Conservation (phyloP, 208 protist species). For the Acanthamoeba triangularis region DNA sequence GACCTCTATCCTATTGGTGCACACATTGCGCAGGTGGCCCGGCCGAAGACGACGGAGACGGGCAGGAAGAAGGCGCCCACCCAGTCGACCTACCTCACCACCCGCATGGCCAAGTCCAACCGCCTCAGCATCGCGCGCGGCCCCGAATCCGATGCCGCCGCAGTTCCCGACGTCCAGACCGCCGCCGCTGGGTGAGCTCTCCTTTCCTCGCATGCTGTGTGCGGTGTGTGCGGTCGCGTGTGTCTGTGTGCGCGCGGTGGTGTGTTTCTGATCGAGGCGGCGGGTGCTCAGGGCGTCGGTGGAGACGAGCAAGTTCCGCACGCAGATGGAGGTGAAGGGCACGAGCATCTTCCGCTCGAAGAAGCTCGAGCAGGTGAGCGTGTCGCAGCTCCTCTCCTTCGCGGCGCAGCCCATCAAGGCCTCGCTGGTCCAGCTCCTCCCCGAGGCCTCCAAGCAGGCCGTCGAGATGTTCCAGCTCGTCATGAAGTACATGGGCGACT, state of each 20-base stretch:
- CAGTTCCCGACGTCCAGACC: not conserved
- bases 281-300: not conserved
- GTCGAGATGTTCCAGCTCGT: slow-evolving; percentile 65
- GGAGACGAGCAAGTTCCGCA: slow-evolving; percentile 67
- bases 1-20: too few species aligned
- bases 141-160: not conserved
- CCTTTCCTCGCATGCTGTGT: not conserved
- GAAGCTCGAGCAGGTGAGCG: slow-evolving; percentile 18
- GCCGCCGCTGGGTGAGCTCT: not conserved
- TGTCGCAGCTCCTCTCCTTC: slow-evolving; percentile 68
- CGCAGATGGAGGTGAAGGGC: slow-evolving; percentile 4
- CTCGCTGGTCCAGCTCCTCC: slow-evolving; percentile 57
- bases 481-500: slow-evolving; percentile 76
- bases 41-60: slow-evolving; percentile 25
- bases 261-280: not conserved
- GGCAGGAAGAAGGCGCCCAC: slow-evolving; percentile 7
- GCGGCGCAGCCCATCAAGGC: slow-evolving; percentile 55
- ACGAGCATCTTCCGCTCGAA: slow-evolving; percentile 33
- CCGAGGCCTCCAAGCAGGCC: slow-evolving; percentile 64
- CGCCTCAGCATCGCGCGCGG: not conserved
- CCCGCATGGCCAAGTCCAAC: not conserved
- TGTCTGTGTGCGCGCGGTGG: not conserved
- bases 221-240: not conserved
- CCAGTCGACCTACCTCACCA: slow-evolving; percentile 1
- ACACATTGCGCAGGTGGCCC: not conserved